Percentiles rank a stretch among this genome's conserved stretches.
These are phyloP conservation scores for Austroboletus festivus DNA, from an alignment of 768 basidiomycete genomes.

Conservation along the genomic window DNA sequence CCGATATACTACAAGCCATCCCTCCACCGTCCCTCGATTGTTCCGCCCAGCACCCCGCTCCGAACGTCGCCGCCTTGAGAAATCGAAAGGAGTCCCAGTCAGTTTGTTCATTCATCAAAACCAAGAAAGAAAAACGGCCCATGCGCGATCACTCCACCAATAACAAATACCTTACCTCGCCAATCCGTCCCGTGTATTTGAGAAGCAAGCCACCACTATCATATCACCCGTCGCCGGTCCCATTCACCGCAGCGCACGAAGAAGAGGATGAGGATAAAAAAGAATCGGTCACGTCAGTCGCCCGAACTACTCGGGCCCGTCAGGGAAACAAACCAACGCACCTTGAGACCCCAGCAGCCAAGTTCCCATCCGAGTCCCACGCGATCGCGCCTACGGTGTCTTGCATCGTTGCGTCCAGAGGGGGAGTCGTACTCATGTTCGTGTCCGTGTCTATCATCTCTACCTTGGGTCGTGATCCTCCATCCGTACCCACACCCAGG, in stretches of 20 bases:
- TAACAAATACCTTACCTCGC: constrained; percentile 49
- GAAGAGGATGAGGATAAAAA: no score
- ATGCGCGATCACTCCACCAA: not conserved
- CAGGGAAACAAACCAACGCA: constrained; percentile 15
- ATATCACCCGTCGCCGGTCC: not conserved
- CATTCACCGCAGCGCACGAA: no score
- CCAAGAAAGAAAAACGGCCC: no score
- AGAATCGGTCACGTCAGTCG: not conserved
- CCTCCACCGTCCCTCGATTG: constrained; percentile 30
- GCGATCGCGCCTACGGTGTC: constrained; percentile 84
- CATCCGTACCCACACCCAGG: no score
- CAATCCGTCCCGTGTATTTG: constrained; percentile 70
- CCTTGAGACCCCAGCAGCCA: constrained; percentile 80
- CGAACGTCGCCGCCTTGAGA: constrained; percentile 66
- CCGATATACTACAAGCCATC: constrained; percentile 72
- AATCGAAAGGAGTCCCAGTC: no score
- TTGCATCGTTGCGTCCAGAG: constrained; percentile 42
- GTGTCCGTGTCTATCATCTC: constrained; percentile 8
- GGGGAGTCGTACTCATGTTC: not conserved
- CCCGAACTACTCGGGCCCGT: no score
- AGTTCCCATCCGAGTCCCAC: constrained; percentile 40
- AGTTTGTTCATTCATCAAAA: no score
- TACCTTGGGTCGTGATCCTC: not conserved
- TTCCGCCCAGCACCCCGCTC: constrained; percentile 76
- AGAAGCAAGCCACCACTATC: constrained; percentile 75